Percentiles rank a stretch among this genome's conserved stretches.
phyloP scores from a whole-genome alignment of 1,284 basidiomycete species.

The Crucibulum cyathiforme region DNA sequence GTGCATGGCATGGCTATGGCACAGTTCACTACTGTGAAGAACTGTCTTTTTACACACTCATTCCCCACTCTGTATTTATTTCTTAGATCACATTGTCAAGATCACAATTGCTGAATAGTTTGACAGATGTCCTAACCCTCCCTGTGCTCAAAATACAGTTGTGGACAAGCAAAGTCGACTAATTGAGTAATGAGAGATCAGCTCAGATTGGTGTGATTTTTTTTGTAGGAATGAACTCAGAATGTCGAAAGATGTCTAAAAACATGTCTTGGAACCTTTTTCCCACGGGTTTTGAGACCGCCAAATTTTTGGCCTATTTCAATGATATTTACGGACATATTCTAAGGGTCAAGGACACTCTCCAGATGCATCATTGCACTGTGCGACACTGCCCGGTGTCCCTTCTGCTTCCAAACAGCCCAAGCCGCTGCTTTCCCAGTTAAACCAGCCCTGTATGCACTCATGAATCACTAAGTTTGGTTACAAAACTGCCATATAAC shows the following conservation, averaged over 20 bases:
- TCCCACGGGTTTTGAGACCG: neutral
- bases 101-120: too few species aligned
- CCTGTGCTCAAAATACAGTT: too few species aligned
- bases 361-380: slow-evolving; percentile 23
- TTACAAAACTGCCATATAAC: slow-evolving; percentile 27
- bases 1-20: too few species aligned
- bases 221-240: neutral
- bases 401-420: slow-evolving; percentile 31
- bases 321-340: neutral
- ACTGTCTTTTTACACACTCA: too few species aligned
- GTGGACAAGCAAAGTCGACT: neutral
- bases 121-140: too few species aligned
- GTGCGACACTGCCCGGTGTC: slow-evolving; percentile 21
- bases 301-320: slow-evolving; percentile 11
- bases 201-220: neutral
- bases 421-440: slow-evolving; percentile 30
- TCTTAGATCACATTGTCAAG: too few species aligned
- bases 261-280: neutral
- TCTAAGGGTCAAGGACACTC: slow-evolving; percentile 11
- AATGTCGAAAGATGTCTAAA: neutral
- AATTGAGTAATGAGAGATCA: neutral
- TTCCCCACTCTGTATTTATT: too few species aligned
- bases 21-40: too few species aligned
- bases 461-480: slow-evolving; percentile 22
- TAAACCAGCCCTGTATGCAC: slow-evolving; percentile 20